Conservation (phyloP, 768 basidiomycete genomes). For the Thelephora aurantiotincta region DNA sequence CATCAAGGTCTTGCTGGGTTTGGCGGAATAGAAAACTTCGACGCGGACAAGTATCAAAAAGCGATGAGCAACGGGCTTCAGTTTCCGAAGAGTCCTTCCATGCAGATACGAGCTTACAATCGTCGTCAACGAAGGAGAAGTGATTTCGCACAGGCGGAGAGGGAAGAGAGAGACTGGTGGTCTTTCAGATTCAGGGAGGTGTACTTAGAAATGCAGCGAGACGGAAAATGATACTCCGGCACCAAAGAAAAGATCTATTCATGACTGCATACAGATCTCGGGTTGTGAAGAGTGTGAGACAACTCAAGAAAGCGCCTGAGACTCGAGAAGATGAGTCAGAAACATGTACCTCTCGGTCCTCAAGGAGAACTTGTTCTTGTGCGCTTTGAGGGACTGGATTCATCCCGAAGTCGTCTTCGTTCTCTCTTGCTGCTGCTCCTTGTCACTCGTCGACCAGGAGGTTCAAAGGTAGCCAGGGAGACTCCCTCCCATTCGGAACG, state of each 20-base stretch:
- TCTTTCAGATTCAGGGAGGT: conserved; percentile 50
- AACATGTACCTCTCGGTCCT: too few relatives aligned
- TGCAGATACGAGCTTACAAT: conserved; percentile 25
- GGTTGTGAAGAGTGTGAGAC: too few relatives aligned
- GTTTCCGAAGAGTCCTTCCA: conserved; percentile 61
- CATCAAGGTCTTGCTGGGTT: conserved; percentile 15
- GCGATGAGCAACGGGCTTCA: conserved; percentile 34
- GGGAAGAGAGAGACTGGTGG: conserved; percentile 70
- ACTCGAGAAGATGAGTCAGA: too few relatives aligned
- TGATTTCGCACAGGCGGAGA: conserved; percentile 25
- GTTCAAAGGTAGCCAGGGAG: too few relatives aligned
- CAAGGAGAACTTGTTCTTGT: too few relatives aligned
- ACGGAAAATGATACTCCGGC: conserved; percentile 9
- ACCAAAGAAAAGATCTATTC: neutral
- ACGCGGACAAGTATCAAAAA: conserved; percentile 21
- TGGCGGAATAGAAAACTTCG: conserved; percentile 17
- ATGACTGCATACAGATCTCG: too few relatives aligned
- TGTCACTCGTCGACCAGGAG: too few relatives aligned
- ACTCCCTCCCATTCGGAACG: too few relatives aligned
- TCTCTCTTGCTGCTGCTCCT: too few relatives aligned
- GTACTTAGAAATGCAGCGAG: conserved; percentile 34
- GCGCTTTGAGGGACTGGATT: too few relatives aligned
- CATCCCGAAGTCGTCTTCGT: too few relatives aligned
- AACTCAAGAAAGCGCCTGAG: too few relatives aligned
- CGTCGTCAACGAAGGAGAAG: neutral